Evolutionary conservation across 176 grass and related monocot genomes (phyloP).

Genomic region (Eragrostis nindensis): DNA sequence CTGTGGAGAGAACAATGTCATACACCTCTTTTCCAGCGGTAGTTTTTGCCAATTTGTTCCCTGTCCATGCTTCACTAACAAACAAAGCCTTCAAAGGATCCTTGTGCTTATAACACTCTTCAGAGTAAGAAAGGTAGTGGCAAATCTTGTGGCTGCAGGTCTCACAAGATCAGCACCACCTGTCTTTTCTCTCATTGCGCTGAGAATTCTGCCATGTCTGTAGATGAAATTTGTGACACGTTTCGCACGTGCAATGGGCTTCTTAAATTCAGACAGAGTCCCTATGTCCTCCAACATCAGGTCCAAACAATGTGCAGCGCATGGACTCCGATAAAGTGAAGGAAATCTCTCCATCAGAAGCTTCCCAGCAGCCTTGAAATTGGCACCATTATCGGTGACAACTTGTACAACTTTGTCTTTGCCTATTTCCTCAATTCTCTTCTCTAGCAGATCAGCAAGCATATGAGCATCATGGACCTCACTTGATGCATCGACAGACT

Average conservation of each 20-base stretch:
- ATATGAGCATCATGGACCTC: neutral
- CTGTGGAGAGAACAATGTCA: neutral
- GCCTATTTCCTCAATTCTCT: neutral
- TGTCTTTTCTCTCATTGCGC: neutral
- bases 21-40: neutral
- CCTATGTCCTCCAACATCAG: neutral
- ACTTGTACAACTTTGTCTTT: neutral
- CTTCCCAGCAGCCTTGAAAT: neutral
- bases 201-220: neutral
- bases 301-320: neutral
- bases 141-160: neutral
- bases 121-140: neutral
- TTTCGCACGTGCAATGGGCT: neutral
- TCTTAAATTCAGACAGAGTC: neutral
- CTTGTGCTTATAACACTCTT: neutral
- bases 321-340: neutral
- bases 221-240: neutral
- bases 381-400: neutral
- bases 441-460: neutral
- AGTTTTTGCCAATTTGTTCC: neutral
- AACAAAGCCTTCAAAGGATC: neutral
- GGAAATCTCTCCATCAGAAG: neutral
- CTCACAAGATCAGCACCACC: neutral
- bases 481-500: constrained; percentile 13
- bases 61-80: neutral